Percentiles rank a stretch among this genome's conserved stretches.
Evolutionary conservation across 345 rosid species (phyloP).

Genomic region (Rubroshorea leprosula): DNA sequence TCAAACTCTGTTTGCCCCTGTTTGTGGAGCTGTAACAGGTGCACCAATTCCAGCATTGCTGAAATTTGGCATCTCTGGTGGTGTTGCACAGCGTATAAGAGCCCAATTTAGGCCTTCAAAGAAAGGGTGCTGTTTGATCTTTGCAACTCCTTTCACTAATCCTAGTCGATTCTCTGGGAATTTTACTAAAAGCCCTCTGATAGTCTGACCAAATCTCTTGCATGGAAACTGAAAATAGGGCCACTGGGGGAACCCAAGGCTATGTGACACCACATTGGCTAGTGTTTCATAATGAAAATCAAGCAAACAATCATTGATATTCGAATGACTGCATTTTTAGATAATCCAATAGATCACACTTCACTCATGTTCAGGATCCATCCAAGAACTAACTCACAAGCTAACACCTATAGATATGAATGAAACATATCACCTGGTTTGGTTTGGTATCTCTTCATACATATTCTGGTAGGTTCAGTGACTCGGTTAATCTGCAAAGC

Average conservation of each 20-base stretch:
- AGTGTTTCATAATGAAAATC: too few species aligned
- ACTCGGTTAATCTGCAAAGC: not conserved
- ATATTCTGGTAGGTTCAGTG: not conserved
- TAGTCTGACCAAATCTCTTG: conserved; percentile 66
- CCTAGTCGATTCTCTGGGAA: conserved; percentile 64
- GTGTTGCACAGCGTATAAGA: conserved; percentile 57
- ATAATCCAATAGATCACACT: too few species aligned
- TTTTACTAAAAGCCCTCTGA: conserved; percentile 55
- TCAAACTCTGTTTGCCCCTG: conserved; percentile 41
- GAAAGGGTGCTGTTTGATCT: conserved; percentile 69
- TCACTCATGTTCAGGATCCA: too few species aligned
- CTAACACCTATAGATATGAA: too few species aligned
- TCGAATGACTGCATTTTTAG: too few species aligned
- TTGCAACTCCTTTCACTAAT: conserved; percentile 61
- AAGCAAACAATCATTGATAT: too few species aligned
- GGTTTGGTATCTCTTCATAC: not conserved
- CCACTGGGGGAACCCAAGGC: conserved; percentile 58
- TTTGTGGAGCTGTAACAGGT: too few species aligned
- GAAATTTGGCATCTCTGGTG: conserved; percentile 55
- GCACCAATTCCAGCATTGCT: conserved; percentile 21
- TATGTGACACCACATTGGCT: conserved; percentile 52
- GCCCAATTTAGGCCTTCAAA: conserved; percentile 85
- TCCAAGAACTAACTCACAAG: too few species aligned
- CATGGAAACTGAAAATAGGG: conserved; percentile 54
- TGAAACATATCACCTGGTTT: too few species aligned